Evolutionary conservation across 208 protist species (phyloP).

Genomic region (Angomonas ambiguus): DNA sequence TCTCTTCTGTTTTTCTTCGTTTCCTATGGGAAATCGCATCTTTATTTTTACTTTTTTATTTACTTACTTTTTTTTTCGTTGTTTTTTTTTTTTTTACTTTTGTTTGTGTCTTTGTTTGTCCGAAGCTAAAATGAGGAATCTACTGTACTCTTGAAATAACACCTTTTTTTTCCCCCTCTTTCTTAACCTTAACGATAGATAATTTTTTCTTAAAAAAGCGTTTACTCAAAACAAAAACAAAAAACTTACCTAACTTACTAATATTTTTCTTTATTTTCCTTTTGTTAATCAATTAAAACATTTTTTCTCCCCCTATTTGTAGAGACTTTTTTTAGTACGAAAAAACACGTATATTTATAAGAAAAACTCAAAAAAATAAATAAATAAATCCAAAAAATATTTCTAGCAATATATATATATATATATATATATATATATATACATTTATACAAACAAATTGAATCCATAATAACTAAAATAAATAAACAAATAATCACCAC

Average conservation of each 20-base stretch:
- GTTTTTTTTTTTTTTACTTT: conserved; percentile 1
- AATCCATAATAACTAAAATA: background rate
- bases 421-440: background rate
- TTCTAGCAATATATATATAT: background rate
- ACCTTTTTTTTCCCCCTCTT: conserved; percentile 5
- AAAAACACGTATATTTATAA: background rate
- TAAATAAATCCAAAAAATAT: background rate
- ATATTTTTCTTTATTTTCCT: conserved; percentile 12
- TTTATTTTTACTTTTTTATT: conserved; percentile 4
- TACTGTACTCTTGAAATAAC: background rate
- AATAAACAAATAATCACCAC: background rate
- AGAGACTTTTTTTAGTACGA: background rate
- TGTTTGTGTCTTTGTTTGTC: background rate
- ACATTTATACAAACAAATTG: background rate
- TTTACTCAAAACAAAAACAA: conserved; percentile 11
- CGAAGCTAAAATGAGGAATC: background rate
- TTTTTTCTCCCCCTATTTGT: background rate
- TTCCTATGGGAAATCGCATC: background rate
- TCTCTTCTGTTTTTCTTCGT: conserved; percentile 3
- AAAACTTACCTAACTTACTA: background rate
- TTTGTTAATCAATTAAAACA: background rate
- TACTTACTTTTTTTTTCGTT: background rate
- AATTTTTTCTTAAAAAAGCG: background rate
- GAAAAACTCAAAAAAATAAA: background rate
- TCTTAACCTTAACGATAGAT: background rate